Conservation (phyloP, 139 green algal species). For the Micractinium conductrix region DNA sequence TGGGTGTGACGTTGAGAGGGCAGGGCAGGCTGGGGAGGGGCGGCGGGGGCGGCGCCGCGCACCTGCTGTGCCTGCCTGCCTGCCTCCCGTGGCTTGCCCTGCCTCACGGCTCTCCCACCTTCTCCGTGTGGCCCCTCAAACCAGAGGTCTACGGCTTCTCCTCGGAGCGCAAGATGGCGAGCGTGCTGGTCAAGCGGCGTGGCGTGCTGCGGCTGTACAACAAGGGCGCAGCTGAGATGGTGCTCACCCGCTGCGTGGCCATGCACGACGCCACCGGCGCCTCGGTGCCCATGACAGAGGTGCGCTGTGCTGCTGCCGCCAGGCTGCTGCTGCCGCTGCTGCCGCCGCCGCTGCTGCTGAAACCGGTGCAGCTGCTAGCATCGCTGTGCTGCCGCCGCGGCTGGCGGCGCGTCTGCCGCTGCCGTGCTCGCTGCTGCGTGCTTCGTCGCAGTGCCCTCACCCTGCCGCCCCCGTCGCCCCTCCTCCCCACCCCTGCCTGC, state of each 20-base stretch:
- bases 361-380: no score
- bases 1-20: neutral
- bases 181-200: conserved; percentile 64
- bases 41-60: neutral
- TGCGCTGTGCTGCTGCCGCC: neutral
- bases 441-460: no score
- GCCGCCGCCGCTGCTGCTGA: no score
- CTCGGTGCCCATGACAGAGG: conserved; percentile 59
- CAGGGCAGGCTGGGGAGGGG: neutral
- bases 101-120: neutral
- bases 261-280: conserved; percentile 58
- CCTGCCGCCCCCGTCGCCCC: no score
- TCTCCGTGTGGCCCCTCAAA: neutral
- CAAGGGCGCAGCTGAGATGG: conserved; percentile 96
- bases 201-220: conserved; percentile 82
- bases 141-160: conserved; percentile 89
- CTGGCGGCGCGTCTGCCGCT: no score
- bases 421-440: no score
- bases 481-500: neutral
- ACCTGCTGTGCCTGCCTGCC: neutral
- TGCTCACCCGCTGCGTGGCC: conserved; percentile 82
- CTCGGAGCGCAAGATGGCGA: conserved; percentile 89
- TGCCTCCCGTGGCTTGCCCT: neutral
- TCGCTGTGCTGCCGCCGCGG: no score
- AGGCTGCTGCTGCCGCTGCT: no score